phyloP scores from a whole-genome alignment of 371 early-diverging fungal genomes.

The Saksenaea vasiformis region DNA sequence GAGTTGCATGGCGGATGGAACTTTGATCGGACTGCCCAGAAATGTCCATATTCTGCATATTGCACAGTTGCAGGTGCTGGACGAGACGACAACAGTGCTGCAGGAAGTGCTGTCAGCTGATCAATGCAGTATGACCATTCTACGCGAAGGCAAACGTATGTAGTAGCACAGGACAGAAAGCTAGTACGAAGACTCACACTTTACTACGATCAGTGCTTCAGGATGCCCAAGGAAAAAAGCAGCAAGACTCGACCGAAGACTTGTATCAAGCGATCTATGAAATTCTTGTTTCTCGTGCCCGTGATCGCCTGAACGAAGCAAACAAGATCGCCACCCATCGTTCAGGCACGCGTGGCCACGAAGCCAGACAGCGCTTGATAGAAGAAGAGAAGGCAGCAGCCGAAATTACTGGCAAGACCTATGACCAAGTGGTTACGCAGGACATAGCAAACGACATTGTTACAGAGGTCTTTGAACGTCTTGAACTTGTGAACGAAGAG shows the following conservation, averaged over 20 bases:
- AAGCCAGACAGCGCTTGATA: conserved; percentile 64
- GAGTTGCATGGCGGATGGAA: conserved; percentile 67
- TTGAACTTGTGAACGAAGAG: conserved; percentile 47
- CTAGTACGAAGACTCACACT: too few species aligned
- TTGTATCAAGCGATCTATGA: conserved; percentile 29
- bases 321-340: conserved; percentile 71
- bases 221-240: conserved; percentile 33
- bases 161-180: too few species aligned
- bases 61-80: conserved; percentile 66
- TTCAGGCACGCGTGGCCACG: conserved; percentile 78
- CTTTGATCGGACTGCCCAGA: conserved; percentile 79
- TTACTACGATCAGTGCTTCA: conserved; percentile 47
- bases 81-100: conserved; percentile 53
- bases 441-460: conserved; percentile 63
- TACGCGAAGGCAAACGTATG: conserved; percentile 43
- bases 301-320: conserved; percentile 50
- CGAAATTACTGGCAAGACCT: conserved; percentile 36
- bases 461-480: conserved; percentile 50
- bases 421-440: conserved; percentile 42
- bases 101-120: conserved; percentile 77
- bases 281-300: conserved; percentile 34
- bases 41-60: conserved; percentile 81
- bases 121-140: conserved; percentile 41
- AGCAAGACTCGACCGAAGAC: conserved; percentile 13
- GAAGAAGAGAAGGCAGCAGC: conserved; percentile 53